Conservation (phyloP, 441 rosid species). For the Hypseocharis bilobata region DNA sequence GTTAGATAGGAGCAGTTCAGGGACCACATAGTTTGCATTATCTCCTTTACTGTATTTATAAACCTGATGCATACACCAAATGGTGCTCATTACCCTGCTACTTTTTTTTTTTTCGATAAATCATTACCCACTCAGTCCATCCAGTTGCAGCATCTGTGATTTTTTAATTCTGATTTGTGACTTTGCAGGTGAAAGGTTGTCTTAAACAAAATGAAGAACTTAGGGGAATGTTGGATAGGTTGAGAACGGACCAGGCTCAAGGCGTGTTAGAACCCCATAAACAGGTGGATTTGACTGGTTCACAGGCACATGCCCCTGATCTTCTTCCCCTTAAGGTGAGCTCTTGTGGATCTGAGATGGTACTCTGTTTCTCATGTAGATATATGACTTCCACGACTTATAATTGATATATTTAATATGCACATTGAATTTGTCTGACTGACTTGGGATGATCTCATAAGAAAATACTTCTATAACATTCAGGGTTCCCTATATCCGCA, state of each 20-base stretch:
- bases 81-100: neutral
- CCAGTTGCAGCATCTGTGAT: neutral
- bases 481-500: no score
- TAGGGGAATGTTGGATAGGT: constrained; percentile 48
- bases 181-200: constrained; percentile 65
- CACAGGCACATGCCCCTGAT: constrained; percentile 38
- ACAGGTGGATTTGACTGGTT: constrained; percentile 29
- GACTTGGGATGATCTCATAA: no score
- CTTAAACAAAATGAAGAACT: constrained; percentile 83
- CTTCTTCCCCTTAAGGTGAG: constrained; percentile 63
- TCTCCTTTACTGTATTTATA: neutral
- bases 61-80: neutral
- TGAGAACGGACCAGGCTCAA: constrained; percentile 60
- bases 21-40: neutral
- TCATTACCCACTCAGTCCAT: no score
- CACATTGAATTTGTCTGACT: no score
- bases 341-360: neutral
- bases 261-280: neutral
- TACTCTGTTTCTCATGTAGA: no score
- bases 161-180: neutral
- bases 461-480: no score
- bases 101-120: no score
- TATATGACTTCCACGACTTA: no score
- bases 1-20: neutral
- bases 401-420: neutral